Evolutionary conservation across 2,329 filamentous ascomycete species (phyloP).

Genomic region (Fusarium sp.): DNA sequence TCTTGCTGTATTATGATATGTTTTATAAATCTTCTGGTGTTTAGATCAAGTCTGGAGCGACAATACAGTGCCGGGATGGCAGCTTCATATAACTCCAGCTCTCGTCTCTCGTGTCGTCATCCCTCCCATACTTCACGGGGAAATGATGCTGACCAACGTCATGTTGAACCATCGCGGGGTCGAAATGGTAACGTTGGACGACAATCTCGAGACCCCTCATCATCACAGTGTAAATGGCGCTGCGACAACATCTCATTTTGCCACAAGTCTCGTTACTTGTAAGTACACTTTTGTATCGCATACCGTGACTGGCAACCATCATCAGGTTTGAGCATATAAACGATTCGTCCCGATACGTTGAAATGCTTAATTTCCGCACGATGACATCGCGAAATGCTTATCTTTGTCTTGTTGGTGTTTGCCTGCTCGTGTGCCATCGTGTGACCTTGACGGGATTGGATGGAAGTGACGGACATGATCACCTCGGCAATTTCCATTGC

Average conservation of each 20-base stretch:
- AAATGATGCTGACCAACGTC: slow-evolving; percentile 44
- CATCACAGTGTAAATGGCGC: slow-evolving; percentile 39
- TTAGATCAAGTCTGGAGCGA: not conserved
- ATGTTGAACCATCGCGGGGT: slow-evolving; percentile 30
- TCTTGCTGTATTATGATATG: not conserved
- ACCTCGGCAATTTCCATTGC: not conserved
- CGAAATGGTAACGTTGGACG: slow-evolving; percentile 27
- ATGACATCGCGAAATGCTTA: slow-evolving; percentile 14
- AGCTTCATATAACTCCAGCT: slow-evolving; percentile 34
- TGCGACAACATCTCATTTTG: not conserved
- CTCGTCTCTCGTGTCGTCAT: slow-evolving; percentile 32
- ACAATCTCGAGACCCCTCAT: slow-evolving; percentile 35
- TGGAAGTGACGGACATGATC: not conserved
- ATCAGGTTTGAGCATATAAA: not conserved
- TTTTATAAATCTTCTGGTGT: not conserved
- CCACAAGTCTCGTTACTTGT: rapidly evolving
- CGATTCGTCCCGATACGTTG: slow-evolving; percentile 3
- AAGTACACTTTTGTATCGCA: not conserved
- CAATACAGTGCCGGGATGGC: not conserved
- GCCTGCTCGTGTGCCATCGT: not conserved
- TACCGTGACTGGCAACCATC: slow-evolving; percentile 8
- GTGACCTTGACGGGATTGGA: not conserved
- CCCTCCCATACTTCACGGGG: slow-evolving; percentile 4
- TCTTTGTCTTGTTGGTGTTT: not conserved
- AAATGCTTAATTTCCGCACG: not conserved